Percentiles rank a stretch among this genome's conserved stretches.
Evolutionary conservation across 805 yeast species (phyloP).

Genomic region (Metschnikowia sp.): DNA sequence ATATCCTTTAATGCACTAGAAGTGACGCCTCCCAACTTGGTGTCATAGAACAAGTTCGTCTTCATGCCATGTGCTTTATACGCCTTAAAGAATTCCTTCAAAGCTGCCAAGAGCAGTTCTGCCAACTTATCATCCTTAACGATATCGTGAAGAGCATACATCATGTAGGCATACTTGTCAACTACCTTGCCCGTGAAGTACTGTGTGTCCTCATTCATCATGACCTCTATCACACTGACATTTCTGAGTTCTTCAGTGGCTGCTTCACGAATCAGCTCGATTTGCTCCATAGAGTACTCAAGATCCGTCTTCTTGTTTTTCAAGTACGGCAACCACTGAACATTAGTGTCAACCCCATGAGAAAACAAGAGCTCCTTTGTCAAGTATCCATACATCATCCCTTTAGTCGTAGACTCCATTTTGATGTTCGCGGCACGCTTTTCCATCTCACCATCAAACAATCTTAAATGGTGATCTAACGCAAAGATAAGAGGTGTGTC

Average conservation of each 20-base stretch:
- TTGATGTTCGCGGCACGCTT: slow-evolving; percentile 38
- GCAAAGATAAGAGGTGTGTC: slow-evolving; percentile 55
- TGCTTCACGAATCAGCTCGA: slow-evolving; percentile 40
- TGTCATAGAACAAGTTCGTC: slow-evolving; percentile 53
- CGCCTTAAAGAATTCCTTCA: slow-evolving; percentile 43
- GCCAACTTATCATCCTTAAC: slow-evolving; percentile 41
- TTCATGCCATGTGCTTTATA: slow-evolving; percentile 41
- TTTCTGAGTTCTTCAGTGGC: slow-evolving; percentile 43
- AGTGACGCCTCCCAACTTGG: slow-evolving; percentile 52
- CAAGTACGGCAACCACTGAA: slow-evolving; percentile 47
- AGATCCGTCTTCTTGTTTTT: slow-evolving; percentile 27
- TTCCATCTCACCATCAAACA: slow-evolving; percentile 35
- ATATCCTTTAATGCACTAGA: slow-evolving; percentile 29
- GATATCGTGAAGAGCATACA: slow-evolving; percentile 49
- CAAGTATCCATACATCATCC: slow-evolving; percentile 46
- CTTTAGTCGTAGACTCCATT: slow-evolving; percentile 52
- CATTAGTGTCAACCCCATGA: slow-evolving; percentile 37
- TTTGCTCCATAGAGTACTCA: slow-evolving; percentile 40
- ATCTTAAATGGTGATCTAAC: slow-evolving; percentile 59
- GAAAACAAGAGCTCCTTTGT: slow-evolving; percentile 35
- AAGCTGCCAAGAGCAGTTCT: slow-evolving; percentile 26
- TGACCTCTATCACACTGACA: slow-evolving; percentile 43
- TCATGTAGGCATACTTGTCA: slow-evolving; percentile 47
- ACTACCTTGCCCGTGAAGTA: slow-evolving; percentile 50
- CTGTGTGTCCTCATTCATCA: slow-evolving; percentile 36